A percentile compares a stretch with the other conserved stretches of the same genome.
phyloP scores from a whole-genome alignment of 306 rosid genomes.

The Cucurbita pepo region DNA sequence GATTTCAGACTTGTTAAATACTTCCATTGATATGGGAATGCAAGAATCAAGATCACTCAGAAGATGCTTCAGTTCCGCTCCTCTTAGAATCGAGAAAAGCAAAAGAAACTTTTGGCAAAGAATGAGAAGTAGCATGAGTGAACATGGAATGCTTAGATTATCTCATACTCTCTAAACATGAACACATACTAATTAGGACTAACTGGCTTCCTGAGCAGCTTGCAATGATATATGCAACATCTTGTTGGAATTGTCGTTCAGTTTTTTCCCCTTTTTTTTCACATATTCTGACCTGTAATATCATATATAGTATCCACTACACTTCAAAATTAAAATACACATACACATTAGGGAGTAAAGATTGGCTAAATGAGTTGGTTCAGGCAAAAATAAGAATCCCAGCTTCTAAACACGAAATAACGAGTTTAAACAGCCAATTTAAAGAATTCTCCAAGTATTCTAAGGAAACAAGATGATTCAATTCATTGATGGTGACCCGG shows the following conservation, averaged over 20 bases:
- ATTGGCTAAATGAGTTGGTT: background rate
- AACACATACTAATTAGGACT: background rate
- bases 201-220: background rate
- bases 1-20: conserved; percentile 30
- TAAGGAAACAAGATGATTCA: no score
- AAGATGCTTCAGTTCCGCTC: conserved; percentile 59
- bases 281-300: background rate
- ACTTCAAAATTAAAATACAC: background rate
- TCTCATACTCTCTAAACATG: background rate
- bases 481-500: no score
- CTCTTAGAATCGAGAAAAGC: conserved; percentile 40
- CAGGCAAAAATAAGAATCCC: background rate
- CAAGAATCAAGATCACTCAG: conserved; percentile 35
- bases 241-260: background rate
- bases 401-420: background rate
- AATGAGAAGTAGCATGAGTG: conserved; percentile 60
- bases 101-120: conserved; percentile 45
- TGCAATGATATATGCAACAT: background rate
- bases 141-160: conserved; percentile 37
- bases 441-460: no score
- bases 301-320: background rate
- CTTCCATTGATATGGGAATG: conserved; percentile 21
- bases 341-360: background rate
- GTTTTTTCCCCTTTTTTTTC: no score
- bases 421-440: no score